These are phyloP conservation scores for Tetrapyrgos nigripes DNA, from an alignment of 1,284 basidiomycete species.

Conservation along the genomic window DNA sequence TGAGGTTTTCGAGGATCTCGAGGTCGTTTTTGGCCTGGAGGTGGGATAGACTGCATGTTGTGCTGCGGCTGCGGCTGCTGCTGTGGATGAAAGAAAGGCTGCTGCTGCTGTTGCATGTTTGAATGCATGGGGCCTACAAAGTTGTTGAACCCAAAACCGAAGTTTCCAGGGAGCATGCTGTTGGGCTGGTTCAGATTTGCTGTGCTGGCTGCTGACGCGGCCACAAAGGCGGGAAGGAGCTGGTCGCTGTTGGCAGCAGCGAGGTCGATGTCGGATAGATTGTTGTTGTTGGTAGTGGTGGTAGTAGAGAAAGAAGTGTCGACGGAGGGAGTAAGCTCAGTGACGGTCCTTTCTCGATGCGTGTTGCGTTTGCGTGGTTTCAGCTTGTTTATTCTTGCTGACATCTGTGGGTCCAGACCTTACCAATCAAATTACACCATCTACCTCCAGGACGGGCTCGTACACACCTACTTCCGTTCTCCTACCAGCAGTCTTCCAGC, in stretches of 20 bases:
- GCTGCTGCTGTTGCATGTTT: slow-evolving; percentile 17
- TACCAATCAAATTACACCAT: slow-evolving; percentile 24
- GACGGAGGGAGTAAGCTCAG: slow-evolving; percentile 63
- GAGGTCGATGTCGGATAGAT: neutral
- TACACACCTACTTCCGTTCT: too few species aligned
- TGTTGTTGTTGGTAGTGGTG: neutral
- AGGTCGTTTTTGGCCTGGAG: slow-evolving; percentile 65
- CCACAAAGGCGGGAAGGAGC: neutral
- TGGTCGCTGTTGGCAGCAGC: slow-evolving; percentile 1
- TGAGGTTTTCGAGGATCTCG: slow-evolving; percentile 74
- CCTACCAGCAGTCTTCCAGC: too few species aligned
- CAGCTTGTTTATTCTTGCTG: slow-evolving; percentile 66
- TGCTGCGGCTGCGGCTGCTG: slow-evolving; percentile 2
- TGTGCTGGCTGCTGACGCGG: neutral
- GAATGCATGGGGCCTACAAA: slow-evolving; percentile 11
- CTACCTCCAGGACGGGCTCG: too few species aligned
- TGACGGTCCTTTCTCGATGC: slow-evolving; percentile 69
- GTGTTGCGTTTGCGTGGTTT: slow-evolving; percentile 49
- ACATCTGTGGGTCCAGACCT: slow-evolving; percentile 46
- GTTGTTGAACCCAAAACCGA: slow-evolving; percentile 10
- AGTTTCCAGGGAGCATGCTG: neutral
- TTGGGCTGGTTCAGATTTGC: slow-evolving; percentile 1
- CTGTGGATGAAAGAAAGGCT: slow-evolving; percentile 16
- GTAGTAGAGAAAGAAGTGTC: slow-evolving; percentile 40
- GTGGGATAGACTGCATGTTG: slow-evolving; percentile 24